Percentiles rank a stretch among this genome's conserved stretches.
phyloP scores from a whole-genome alignment of 805 yeast genomes.

The Barnettozyma pratensis region DNA sequence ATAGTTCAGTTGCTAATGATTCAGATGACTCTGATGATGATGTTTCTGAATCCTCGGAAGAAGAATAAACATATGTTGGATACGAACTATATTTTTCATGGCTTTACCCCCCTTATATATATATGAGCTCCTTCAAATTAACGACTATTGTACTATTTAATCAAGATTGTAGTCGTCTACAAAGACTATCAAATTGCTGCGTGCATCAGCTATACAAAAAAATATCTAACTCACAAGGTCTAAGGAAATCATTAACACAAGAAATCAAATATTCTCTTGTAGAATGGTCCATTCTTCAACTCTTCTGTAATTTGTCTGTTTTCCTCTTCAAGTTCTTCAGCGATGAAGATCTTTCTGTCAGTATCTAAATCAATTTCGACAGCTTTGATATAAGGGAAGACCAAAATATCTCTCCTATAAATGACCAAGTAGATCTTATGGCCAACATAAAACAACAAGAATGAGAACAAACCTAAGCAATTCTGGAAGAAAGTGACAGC shows the following conservation, averaged over 20 bases:
- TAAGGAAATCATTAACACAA: slow-evolving; percentile 23
- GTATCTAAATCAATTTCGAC: slow-evolving; percentile 40
- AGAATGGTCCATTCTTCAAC: slow-evolving; percentile 17
- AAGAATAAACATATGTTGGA: slow-evolving; percentile 42
- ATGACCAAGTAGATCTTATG: slow-evolving; percentile 42
- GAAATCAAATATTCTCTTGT: slow-evolving; percentile 18
- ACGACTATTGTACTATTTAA: background rate
- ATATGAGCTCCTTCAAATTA: background rate
- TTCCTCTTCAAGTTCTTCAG: slow-evolving; percentile 36
- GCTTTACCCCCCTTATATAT: background rate
- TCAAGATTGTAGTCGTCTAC: no score
- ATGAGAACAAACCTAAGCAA: slow-evolving; percentile 47
- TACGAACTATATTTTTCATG: background rate
- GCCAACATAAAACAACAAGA: slow-evolving; percentile 38
- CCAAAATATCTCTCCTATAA: slow-evolving; percentile 23
- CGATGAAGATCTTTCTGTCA: slow-evolving; percentile 41
- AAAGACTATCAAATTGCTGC: no score
- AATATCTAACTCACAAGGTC: background rate
- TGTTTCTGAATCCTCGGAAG: slow-evolving; percentile 65
- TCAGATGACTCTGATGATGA: slow-evolving; percentile 46
- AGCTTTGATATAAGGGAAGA: slow-evolving; percentile 28
- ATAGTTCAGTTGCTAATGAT: slow-evolving; percentile 30
- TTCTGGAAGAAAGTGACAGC: slow-evolving; percentile 45
- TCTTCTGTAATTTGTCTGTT: slow-evolving; percentile 30
- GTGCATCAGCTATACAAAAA: background rate